These are phyloP conservation scores for Monilinia fructicola DNA, from an alignment of 2,329 filamentous ascomycete genomes.

Conservation along the genomic window DNA sequence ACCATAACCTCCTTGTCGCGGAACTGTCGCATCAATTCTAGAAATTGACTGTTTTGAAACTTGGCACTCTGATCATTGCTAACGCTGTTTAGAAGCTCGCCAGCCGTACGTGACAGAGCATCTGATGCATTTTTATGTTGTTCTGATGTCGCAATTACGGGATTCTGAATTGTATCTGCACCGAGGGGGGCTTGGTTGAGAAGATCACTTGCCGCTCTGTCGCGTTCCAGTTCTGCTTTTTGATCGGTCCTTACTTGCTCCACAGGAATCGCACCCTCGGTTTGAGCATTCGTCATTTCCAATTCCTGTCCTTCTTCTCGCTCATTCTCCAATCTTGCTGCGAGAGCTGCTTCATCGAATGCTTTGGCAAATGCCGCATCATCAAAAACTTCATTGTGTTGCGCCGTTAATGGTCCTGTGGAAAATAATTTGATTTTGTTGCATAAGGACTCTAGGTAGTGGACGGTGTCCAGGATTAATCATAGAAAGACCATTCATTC, in stretches of 20 bases:
- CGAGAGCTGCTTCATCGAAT: constrained; percentile 45
- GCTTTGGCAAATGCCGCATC: constrained; percentile 56
- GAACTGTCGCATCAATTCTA: constrained; percentile 73
- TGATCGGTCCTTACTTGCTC: constrained; percentile 25
- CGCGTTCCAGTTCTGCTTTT: constrained; percentile 9
- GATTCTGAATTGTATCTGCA: constrained; percentile 39
- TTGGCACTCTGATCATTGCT: constrained; percentile 68
- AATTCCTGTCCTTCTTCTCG: constrained; percentile 31
- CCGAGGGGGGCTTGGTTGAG: constrained; percentile 38
- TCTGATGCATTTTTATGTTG: constrained; percentile 46
- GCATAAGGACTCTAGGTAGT: constrained; percentile 26
- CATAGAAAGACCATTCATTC: constrained; percentile 23
- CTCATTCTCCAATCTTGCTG: constrained; percentile 26
- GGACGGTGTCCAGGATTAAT: not conserved
- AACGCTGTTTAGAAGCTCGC: constrained; percentile 67
- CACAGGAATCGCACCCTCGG: constrained; percentile 20
- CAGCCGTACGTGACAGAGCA: constrained; percentile 71
- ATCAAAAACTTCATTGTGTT: constrained; percentile 48
- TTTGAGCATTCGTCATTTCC: constrained; percentile 22
- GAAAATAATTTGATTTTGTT: constrained; percentile 16
- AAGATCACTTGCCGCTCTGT: constrained; percentile 11
- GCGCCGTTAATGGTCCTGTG: constrained; percentile 34
- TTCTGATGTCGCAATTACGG: constrained; percentile 38
- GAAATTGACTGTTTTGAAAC: constrained; percentile 75
- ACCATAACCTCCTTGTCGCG: constrained; percentile 71